phyloP scores from a whole-genome alignment of 495 filamentous ascomycete genomes.

The Penicillium cataractarum region DNA sequence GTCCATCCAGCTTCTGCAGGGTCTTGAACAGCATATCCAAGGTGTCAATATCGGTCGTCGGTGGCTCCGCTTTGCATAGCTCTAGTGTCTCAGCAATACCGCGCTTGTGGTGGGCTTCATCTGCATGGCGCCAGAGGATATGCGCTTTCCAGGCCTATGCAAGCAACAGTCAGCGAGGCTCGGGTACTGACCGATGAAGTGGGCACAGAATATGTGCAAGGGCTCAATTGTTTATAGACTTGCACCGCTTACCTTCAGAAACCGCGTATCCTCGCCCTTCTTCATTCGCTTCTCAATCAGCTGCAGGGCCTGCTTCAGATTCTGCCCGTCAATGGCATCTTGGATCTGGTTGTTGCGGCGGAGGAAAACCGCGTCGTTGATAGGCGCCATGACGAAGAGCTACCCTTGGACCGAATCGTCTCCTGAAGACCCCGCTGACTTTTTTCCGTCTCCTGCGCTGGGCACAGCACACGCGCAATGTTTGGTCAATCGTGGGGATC shows the following conservation, averaged over 20 bases:
- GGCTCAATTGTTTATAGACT: conserved; percentile 3
- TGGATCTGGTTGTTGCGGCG: conserved; percentile 61
- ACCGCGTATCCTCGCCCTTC: conserved; percentile 58
- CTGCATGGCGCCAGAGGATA: conserved; percentile 48
- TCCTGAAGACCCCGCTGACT: neutral
- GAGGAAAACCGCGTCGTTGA: conserved; percentile 49
- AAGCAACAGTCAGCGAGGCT: neutral
- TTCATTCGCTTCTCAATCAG: conserved; percentile 63
- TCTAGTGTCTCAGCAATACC: conserved; percentile 51
- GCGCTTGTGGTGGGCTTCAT: conserved; percentile 46
- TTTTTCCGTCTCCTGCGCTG: conserved; percentile 31
- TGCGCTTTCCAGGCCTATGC: conserved; percentile 57
- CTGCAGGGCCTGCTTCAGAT: conserved; percentile 62
- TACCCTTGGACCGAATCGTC: neutral
- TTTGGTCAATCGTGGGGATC: neutral
- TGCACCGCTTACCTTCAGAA: conserved; percentile 37
- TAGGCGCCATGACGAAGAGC: conserved; percentile 34
- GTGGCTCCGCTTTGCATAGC: conserved; percentile 50
- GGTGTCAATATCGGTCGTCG: conserved; percentile 54
- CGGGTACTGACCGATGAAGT: neutral
- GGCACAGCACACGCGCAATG: conserved; percentile 33
- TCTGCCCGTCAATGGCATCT: conserved; percentile 59
- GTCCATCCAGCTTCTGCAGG: conserved; percentile 36
- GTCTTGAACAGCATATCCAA: conserved; percentile 51
- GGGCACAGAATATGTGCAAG: neutral